These are phyloP conservation scores for Asterella californica DNA, from an alignment of 225 moss, liverwort and hornwort genomes.

Conservation along the genomic window DNA sequence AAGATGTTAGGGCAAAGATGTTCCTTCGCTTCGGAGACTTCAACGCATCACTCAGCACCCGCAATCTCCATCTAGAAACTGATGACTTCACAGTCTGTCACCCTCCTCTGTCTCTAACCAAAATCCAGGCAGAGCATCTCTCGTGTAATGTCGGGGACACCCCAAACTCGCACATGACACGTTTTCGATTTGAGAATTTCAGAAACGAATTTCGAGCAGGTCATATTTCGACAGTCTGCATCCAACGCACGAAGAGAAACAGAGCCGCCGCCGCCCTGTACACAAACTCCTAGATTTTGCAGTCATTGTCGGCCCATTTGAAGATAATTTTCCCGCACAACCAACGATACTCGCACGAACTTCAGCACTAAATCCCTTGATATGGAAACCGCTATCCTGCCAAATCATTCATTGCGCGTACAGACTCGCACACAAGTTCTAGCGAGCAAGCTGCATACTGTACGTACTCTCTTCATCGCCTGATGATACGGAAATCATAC, in stretches of 20 bases:
- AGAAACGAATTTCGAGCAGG: background rate
- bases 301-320: background rate
- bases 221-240: background rate
- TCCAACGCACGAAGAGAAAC: background rate
- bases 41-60: background rate
- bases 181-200: background rate
- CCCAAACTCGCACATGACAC: background rate
- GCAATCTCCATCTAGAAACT: background rate
- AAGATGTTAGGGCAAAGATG: background rate
- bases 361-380: background rate
- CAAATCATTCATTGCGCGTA: background rate
- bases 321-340: background rate
- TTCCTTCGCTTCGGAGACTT: background rate
- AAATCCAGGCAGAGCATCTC: background rate
- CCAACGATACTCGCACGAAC: background rate
- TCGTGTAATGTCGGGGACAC: too few species aligned
- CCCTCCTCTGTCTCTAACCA: background rate
- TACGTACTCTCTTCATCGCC: background rate
- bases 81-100: background rate
- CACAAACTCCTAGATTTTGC: background rate
- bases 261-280: background rate
- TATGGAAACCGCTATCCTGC: background rate
- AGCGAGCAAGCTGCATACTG: too few species aligned
- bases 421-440: background rate
- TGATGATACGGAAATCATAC: background rate